These are phyloP conservation scores for Teunomyces tritomae DNA, from an alignment of 805 yeast genomes.

Conservation along the genomic window DNA sequence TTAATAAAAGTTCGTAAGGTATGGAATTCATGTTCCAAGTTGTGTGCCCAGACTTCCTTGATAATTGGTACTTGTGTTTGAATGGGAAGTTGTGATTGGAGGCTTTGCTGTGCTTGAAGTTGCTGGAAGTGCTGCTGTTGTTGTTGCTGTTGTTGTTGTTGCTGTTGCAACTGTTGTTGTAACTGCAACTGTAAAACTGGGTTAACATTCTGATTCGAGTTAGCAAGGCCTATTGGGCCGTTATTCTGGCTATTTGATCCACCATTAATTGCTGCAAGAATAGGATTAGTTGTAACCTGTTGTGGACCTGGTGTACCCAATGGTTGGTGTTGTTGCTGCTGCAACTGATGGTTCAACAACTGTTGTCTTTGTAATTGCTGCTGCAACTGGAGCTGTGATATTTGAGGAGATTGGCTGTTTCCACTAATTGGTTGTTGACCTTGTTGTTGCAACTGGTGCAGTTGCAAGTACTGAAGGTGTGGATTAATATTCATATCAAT, in stretches of 20 bases:
- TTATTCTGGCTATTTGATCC: constrained; percentile 15
- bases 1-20: constrained; percentile 57
- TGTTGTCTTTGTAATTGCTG: constrained; percentile 14
- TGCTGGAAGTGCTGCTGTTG: constrained; percentile 17
- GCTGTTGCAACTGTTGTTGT: constrained; percentile 24
- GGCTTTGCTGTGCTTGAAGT: constrained; percentile 14
- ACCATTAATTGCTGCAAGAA: constrained; percentile 36
- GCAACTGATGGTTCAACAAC: constrained; percentile 10
- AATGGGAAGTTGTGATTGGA: constrained; percentile 13
- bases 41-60: constrained; percentile 73
- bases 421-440: constrained; percentile 17
- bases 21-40: constrained; percentile 65
- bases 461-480: constrained; percentile 43
- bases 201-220: constrained; percentile 17
- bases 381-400: constrained; percentile 29
- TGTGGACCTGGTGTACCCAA: constrained; percentile 16
- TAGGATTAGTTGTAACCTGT: constrained; percentile 27
- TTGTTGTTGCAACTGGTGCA: constrained; percentile 24
- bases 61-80: constrained; percentile 46
- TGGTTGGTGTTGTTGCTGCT: constrained; percentile 12
- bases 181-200: constrained; percentile 32
- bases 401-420: constrained; percentile 32
- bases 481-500: constrained; percentile 39
- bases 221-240: constrained; percentile 11
- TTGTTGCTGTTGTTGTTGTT: constrained; percentile 16